Evolutionary conservation across 2,329 filamentous ascomycete genomes (phyloP).

Genomic region (Stenocarpella maydis): DNA sequence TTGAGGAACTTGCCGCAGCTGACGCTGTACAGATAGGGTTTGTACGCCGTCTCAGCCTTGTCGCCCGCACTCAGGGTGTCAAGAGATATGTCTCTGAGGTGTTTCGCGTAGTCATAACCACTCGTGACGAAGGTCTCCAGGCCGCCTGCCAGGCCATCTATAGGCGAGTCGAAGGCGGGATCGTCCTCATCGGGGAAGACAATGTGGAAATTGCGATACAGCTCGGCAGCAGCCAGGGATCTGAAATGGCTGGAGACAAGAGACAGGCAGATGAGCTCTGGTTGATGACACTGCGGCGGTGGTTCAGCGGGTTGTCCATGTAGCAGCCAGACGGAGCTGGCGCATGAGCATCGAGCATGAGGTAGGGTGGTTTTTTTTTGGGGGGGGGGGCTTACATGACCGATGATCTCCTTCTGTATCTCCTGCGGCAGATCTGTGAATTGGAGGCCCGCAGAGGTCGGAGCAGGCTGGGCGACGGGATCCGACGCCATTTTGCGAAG

Average conservation of each 20-base stretch:
- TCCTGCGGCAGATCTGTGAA: slow-evolving; percentile 57
- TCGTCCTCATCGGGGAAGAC: slow-evolving; percentile 69
- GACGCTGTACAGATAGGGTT: slow-evolving; percentile 60
- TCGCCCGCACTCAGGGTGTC: slow-evolving; percentile 62
- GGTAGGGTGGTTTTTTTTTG: neutral
- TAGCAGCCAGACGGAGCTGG: neutral
- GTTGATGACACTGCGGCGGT: slow-evolving; percentile 54
- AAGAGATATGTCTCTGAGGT: slow-evolving; percentile 63
- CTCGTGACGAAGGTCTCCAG: slow-evolving; percentile 70
- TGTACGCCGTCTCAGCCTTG: slow-evolving; percentile 62
- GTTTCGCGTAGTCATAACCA: slow-evolving; percentile 68
- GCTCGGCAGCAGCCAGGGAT: slow-evolving; percentile 62
- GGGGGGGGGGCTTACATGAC: slow-evolving; percentile 47
- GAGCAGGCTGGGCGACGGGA: slow-evolving; percentile 8
- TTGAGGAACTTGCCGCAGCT: slow-evolving; percentile 72
- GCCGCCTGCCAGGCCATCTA: slow-evolving; percentile 64
- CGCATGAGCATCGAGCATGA: neutral
- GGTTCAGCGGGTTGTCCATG: slow-evolving; percentile 29
- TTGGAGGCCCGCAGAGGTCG: slow-evolving; percentile 40
- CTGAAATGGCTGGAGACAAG: slow-evolving; percentile 66
- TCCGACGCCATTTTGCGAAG: slow-evolving; percentile 31
- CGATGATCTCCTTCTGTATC: slow-evolving; percentile 58
- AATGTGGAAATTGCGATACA: slow-evolving; percentile 69
- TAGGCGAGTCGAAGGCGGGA: slow-evolving; percentile 57
- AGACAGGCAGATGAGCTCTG: slow-evolving; percentile 64